Evolutionary conservation across 345 rosid genomes (phyloP), one percentile per base, ranked within the genome.

Genomic region (Cardamine resedifolia): DNA sequence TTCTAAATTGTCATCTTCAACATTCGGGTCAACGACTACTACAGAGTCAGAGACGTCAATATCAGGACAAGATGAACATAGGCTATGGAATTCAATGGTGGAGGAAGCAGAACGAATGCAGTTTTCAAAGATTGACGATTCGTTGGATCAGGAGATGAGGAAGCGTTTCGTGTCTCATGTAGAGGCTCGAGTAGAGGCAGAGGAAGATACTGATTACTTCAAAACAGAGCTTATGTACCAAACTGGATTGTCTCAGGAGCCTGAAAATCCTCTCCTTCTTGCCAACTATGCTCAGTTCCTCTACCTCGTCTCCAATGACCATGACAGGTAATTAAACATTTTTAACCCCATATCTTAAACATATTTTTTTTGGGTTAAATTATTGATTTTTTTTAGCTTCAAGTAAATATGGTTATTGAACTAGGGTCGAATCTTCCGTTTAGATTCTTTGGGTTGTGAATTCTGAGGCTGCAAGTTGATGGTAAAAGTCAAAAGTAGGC

Each of bases 281-380:
- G 85, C 90, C 53, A 95, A 95, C 72, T 95, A 85, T 24, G 99
- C 99, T 15, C 94, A 95, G 64, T 95, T 91, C 82, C 93, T 95
- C 71, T 83, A 71, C 89, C 77, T 85, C 60, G 91, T 95, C 26
- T 82, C 85, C n/a, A 90, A 77, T 44, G 93, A 91, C 55, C 67
- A 83, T 30, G 92, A 87, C 85, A 90, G 97, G 99, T 95, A 88
- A 23, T 24, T 50, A 11, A 57, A 62, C 64, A 2, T 9, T 34
- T 63, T 31, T 33, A 33, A 27, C 26, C 14, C 1, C 33, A 33
- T 49, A 18, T 5, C 19, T 62, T 59, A 31, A 68, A 34, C 65
- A 69, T 24, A 19, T 33, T 44, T 59, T 23, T 10, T 1, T n/a
- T n/a, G n/a, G 2, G 19, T 20, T 58, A 8, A 47, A n/a, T 45